phyloP scores from a whole-genome alignment of 129 eudicot species.

The Deinandra increscens region DNA sequence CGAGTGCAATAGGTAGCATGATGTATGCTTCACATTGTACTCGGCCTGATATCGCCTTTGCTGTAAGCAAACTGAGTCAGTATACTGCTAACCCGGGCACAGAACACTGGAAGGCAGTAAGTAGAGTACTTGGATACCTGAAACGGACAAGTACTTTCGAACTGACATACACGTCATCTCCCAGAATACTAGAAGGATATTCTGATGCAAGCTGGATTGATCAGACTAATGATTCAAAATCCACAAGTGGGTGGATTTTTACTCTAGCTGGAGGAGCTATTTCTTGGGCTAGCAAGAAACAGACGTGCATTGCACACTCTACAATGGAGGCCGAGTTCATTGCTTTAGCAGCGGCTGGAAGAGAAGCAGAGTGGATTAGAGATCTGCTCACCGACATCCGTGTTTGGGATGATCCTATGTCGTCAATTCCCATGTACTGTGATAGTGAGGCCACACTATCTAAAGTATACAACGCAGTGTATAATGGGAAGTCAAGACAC shows the following conservation, averaged over 20 bases:
- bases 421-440: too few relatives aligned
- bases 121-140: neutral
- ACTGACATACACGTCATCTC: neutral
- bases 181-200: neutral
- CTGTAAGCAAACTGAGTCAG: conserved; percentile 6
- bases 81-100: neutral
- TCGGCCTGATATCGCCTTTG: neutral
- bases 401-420: too few relatives aligned
- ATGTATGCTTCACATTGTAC: neutral
- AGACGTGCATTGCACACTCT: too few relatives aligned
- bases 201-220: conserved; percentile 11
- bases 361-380: too few relatives aligned
- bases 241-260: conserved; percentile 4
- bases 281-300: too few relatives aligned
- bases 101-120: neutral
- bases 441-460: too few relatives aligned
- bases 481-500: too few relatives aligned
- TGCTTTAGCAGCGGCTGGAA: too few relatives aligned
- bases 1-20: too few relatives aligned
- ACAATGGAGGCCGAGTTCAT: too few relatives aligned
- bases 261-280: neutral
- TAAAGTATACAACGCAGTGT: too few relatives aligned
- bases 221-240: neutral
- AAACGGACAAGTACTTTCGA: neutral
- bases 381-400: too few relatives aligned